Base-by-base conservation (phyloP, 805 yeast genomes). In the Monosporozyma servazzii region DNA sequence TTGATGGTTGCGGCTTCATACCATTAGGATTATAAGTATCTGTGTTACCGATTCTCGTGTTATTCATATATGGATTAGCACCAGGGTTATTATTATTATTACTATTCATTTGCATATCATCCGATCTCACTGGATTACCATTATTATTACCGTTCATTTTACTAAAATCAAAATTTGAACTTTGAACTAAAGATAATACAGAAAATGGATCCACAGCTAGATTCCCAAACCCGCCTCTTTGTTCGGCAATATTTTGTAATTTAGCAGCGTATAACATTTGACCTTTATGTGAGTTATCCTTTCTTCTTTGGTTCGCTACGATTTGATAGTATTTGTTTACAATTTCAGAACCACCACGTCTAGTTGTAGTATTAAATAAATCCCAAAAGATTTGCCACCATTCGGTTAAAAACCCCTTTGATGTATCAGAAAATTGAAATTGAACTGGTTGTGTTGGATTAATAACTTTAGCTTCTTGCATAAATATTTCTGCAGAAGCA, bases 341-440 rank as follows among this genome's bases (percentile, higher is more conserved):
- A 52, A 78, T 70, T 2, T 75, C 71, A 6, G 85, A 77, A 9
- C 82, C 79, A 18, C 81, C 82, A 51, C 82, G 72, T 54, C 78
- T 80, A 39, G 86, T 81, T 56, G 88, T 76, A 2, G 95, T 95
- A 61, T 86, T 86, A 67, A 85, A 87, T 30, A 88, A 82, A 65
- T 89, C 96, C 96, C 96, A 89, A 64, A 89, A 90, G 17, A 90
- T 81, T 72, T 82, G 88, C 96, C 96, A 89, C 97, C 97, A 89
- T 65, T 89, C 96, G 60, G 79, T 82, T 31, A 89, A 70, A 61
- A 88, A 89, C 8, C 96, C 93, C 59, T 84, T 87, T 0, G 95
- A 93, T 2, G 93, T 84, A 62, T 88, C 95, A 76, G 60, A 66
- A 57, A 23, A 11, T 23, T 39, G 33, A 9, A 30, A 30, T 18